Evolutionary conservation across 139 green algal species (phyloP), one percentile per base, ranked within the genome.

Genomic region (Spirogloea muscicola): DNA sequence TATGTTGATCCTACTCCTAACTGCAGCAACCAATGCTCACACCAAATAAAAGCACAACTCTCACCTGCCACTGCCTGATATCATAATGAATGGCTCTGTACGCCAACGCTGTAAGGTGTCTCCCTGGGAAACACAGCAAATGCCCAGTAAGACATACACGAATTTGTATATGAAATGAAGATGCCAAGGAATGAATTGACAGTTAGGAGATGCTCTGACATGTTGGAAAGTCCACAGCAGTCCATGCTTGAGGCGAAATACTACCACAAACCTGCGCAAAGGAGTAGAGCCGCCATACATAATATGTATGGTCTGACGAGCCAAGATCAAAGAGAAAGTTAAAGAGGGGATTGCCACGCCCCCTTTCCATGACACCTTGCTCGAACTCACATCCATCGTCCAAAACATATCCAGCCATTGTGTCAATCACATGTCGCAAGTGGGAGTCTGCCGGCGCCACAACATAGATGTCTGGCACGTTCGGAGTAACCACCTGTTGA

Each of bases 1-100:
- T n/a, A n/a, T n/a, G n/a, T n/a, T n/a, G n/a, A n/a, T n/a, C n/a
- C n/a, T n/a, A n/a, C n/a, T n/a, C n/a, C n/a, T n/a, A n/a, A n/a
- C n/a, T n/a, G n/a, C n/a, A n/a, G n/a, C n/a, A n/a, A n/a, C n/a
- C n/a, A n/a, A n/a, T n/a, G n/a, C n/a, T n/a, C n/a, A n/a, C n/a
- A n/a, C n/a, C n/a, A n/a, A n/a, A n/a, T n/a, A n/a, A n/a, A n/a
- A n/a, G n/a, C n/a, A n/a, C n/a, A n/a, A n/a, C n/a, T 36, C 46
- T 82, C 88, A 93, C 37, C 84, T 83, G 55, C 87, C 81, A 1
- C 89, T 88, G 0, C 88, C 89, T 66, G 89, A 87, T 52, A 98
- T 85, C 91, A 98, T 92, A 5, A 90, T 74, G 75, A 94, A 98
- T 1, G 93, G 91, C 67, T 96, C 93, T 29, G 93, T 88, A 43